These are phyloP conservation scores for Daldinia bambusicola DNA, from an alignment of 495 filamentous ascomycete genomes.

Conservation along the genomic window DNA sequence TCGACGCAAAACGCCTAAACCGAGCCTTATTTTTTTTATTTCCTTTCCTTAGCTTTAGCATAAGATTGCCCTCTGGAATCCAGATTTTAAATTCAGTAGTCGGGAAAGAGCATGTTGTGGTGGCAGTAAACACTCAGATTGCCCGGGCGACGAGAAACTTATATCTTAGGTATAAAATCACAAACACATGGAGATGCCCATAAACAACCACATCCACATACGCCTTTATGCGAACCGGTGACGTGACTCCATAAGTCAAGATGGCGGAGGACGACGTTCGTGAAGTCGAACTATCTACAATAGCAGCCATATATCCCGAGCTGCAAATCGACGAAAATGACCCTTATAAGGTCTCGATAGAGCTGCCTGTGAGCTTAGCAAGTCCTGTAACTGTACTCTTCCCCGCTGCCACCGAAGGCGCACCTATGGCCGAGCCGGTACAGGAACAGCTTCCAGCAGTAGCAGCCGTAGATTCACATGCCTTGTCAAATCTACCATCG, in stretches of 20 bases:
- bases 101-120: constrained; percentile 23
- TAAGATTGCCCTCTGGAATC: not conserved
- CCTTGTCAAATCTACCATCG: constrained; percentile 80
- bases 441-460: constrained; percentile 24
- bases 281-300: constrained; percentile 80
- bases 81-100: not conserved
- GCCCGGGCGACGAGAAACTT: not conserved
- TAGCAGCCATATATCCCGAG: constrained; percentile 91
- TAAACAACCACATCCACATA: constrained; percentile 21
- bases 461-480: constrained; percentile 63
- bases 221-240: constrained; percentile 36
- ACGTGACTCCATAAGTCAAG: constrained; percentile 40
- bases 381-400: constrained; percentile 77
- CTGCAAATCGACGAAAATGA: constrained; percentile 68
- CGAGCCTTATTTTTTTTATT: too few species aligned
- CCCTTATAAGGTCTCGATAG: constrained; percentile 73
- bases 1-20: not conserved
- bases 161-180: constrained; percentile 1
- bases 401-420: constrained; percentile 61
- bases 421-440: constrained; percentile 32
- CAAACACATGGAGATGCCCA: constrained; percentile 37
- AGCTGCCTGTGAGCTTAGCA: constrained; percentile 76
- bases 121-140: not conserved
- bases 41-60: not conserved
- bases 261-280: constrained; percentile 73